phyloP scores from a whole-genome alignment of 768 basidiomycete genomes.

The Pleurotus sapidus region DNA sequence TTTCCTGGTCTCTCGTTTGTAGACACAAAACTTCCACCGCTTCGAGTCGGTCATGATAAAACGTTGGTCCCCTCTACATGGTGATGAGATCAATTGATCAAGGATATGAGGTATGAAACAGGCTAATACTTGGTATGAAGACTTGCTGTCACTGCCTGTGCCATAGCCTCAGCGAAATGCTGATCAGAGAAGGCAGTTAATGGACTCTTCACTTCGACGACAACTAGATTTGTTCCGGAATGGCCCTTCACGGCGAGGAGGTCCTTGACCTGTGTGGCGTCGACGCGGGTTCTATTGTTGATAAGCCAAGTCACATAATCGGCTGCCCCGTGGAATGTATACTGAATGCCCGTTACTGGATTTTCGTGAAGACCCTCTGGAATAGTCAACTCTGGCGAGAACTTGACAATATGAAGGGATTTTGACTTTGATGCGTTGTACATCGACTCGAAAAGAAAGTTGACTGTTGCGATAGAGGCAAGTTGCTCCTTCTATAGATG shows the following conservation, averaged over 20 bases:
- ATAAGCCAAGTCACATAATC: no score
- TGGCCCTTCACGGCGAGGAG: neutral
- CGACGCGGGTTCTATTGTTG: neutral
- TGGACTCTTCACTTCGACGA: neutral
- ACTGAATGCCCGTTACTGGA: no score
- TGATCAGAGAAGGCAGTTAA: neutral
- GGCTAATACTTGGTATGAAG: neutral
- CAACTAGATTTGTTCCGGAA: neutral
- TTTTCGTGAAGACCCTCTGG: no score
- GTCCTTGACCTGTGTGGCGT: neutral
- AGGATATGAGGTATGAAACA: neutral
- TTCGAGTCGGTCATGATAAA: neutral
- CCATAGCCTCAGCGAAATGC: neutral
- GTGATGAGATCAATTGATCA: no score
- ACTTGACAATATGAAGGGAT: no score
- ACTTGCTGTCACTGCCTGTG: neutral
- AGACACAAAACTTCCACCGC: neutral
- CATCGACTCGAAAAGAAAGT: no score
- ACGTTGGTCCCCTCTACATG: neutral
- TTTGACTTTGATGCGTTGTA: no score
- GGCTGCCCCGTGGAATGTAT: no score
- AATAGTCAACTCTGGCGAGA: no score
- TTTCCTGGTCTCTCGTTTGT: neutral
- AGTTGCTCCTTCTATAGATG: no score
- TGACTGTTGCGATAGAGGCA: no score